Base-by-base conservation (phyloP, 2,329 filamentous ascomycete genomes). In the Paraphaeosphaeria minitans region DNA sequence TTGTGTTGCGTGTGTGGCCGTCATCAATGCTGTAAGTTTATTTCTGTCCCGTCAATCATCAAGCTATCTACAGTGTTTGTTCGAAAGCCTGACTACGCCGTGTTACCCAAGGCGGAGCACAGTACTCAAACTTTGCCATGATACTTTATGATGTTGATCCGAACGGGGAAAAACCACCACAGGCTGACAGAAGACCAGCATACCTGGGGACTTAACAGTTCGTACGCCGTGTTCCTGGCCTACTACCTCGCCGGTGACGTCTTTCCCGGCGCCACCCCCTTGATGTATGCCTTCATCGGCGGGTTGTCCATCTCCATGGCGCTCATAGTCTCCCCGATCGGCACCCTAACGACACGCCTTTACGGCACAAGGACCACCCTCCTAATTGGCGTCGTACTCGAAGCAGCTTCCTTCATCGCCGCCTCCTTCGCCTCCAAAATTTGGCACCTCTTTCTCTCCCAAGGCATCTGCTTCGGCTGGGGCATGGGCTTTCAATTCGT, bases 401-500 rank as follows among this genome's bases (percentile, higher is more conserved):
- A 91, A 72, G 83, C 87, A 47, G 77, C 80, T 9, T 87, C 86
- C 22, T 83, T 93, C 60, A 84, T 93, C 46, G 86, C 85, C 1
- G 90, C 91, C 8, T 89, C 87, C 14, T 93, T 92, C 66, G 84
- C 89, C 0, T 79, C 72, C 16, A 70, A 85, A 56, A 87, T 91
- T 57, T 93, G 90, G 88, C 90, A 94, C 37, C 81, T 95, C 0
- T 87, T 93, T 57, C 82, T 94, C 0, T 85, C 83, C 6, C 91
- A 94, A 71, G 91, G 91, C 4, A 70, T 93, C 2, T 85, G 87
- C 55, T 93, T 94, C 62, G 91, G 91, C n/a, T 74, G 89, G 22
- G 91, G 90, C 3, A 89, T 94, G 83, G 91, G 91, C 0, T 88
- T 93, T 57, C 79, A 89, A 10, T 94, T 93, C 71, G 89, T 90